phyloP scores from a whole-genome alignment of 2,329 filamentous ascomycete species.

The Xylariaceae sp. region DNA sequence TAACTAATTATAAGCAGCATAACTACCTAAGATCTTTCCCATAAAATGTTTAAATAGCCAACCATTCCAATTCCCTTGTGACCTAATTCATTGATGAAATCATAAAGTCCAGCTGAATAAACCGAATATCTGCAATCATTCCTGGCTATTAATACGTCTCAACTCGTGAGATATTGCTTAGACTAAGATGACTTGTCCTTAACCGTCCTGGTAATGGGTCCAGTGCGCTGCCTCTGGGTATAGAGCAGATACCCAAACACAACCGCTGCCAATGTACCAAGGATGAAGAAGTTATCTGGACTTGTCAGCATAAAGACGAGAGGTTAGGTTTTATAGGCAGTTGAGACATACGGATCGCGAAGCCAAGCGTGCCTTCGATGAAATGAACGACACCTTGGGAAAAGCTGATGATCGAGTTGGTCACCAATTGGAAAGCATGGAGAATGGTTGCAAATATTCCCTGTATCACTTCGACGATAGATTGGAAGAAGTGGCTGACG shows the following conservation, averaged over 20 bases:
- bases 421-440: conserved; percentile 29
- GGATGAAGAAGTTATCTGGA: conserved; percentile 39
- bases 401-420: conserved; percentile 27
- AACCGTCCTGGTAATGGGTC: conserved; percentile 28
- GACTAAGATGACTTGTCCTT: conserved; percentile 29
- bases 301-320: conserved; percentile 11
- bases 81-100: no score
- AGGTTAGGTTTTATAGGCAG: neutral
- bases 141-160: no score
- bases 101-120: no score
- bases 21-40: no score
- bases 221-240: conserved; percentile 32
- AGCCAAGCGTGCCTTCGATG: conserved; percentile 37
- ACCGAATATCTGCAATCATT: no score
- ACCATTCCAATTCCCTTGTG: no score
- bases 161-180: neutral
- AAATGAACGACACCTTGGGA: conserved; percentile 31
- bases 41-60: no score
- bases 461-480: conserved; percentile 29
- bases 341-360: conserved; percentile 35
- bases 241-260: conserved; percentile 36
- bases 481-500: conserved; percentile 33
- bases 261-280: conserved; percentile 35
- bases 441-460: conserved; percentile 25
- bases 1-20: no score